Evolutionary conservation across 768 basidiomycete species (phyloP).

Genomic region (Rhodosporidiobolus odoratus): DNA sequence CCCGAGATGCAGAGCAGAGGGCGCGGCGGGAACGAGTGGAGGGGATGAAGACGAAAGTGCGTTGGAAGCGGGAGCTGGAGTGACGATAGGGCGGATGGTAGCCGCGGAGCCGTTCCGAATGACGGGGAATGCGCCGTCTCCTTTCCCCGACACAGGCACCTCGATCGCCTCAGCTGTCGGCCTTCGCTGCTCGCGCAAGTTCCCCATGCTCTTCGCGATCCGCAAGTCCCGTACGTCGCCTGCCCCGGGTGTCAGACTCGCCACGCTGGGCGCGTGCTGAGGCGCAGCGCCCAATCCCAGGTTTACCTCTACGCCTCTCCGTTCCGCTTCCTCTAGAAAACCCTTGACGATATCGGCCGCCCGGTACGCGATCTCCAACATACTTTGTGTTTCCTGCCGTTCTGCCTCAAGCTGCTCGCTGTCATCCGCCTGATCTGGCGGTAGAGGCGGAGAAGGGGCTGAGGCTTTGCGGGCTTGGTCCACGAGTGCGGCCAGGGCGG

Average conservation of each 20-base stretch:
- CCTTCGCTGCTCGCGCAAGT: slow-evolving; percentile 12
- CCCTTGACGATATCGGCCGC: slow-evolving; percentile 73
- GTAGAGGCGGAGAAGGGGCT: slow-evolving; percentile 2
- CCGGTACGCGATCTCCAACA: slow-evolving; percentile 73
- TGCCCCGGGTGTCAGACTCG: not conserved
- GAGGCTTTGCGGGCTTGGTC: slow-evolving; percentile 55
- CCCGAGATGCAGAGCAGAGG: not conserved
- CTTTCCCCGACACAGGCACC: not conserved
- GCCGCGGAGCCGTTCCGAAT: not conserved
- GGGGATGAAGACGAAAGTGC: not conserved
- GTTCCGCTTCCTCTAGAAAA: slow-evolving; percentile 56
- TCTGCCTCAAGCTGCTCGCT: slow-evolving; percentile 48
- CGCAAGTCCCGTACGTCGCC: not conserved
- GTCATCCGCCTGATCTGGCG: slow-evolving; percentile 55
- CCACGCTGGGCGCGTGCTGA: not conserved
- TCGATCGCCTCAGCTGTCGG: slow-evolving; percentile 15
- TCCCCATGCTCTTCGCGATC: slow-evolving; percentile 18
- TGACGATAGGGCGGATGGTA: not conserved
- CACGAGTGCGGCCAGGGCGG: slow-evolving; percentile 74
- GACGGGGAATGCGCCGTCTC: not conserved
- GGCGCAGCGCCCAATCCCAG: not conserved
- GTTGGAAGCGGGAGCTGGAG: not conserved
- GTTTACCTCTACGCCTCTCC: slow-evolving; percentile 45
- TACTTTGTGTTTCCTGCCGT: slow-evolving; percentile 62
- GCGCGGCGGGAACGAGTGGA: not conserved